Evolutionary conservation across 2,329 filamentous ascomycete genomes (phyloP), one percentile per base, ranked within the genome.

Genomic region (Monosporascus cannonballus): DNA sequence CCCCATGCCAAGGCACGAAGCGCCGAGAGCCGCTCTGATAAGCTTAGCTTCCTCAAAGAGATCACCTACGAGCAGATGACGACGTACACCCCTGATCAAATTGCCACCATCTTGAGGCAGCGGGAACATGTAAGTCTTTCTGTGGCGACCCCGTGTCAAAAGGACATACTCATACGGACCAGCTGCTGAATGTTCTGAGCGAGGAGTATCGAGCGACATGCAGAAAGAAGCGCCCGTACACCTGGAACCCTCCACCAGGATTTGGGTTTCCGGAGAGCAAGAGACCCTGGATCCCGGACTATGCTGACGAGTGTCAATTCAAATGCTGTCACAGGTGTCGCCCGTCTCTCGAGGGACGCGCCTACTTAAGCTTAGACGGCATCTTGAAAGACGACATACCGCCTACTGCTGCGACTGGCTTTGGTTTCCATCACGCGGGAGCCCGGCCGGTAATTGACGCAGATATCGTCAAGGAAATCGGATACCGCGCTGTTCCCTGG

Each of bases 241-340:
- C 27, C 49, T 65, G 22, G 9, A 20, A 51, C 54, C 41, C 58
- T 20, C 57, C 58, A 2, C 59, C 59, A n/a, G 49, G 54, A 54
- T 54, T 63, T 42, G 44, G 50, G 6, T 41, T 41, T 45, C 25
- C 51, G 34, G n/a, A 46, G 20, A 38, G 61, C 24, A 60, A 59
- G 39, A 67, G 65, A 50, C 67, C 71, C 15, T 78, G 74, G 74
- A 58, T 74, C 6, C 67, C 69, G 18, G 55, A 55, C 38, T 55
- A 63, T 20, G 60, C 61, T 1, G 59, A 70, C 1, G 76, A 81
- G 61, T 84, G 81, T 54, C 70, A 73, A 44, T 76, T 73, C 65
- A 79, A 70, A 54, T 70, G 74, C 42, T 85, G 81, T 55, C 71
- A 73, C 3, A 54, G 53, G 6, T 84, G 81, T 56, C 75, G 78